phyloP scores from a whole-genome alignment of 2,329 filamentous ascomycete species.

The Sporothrix phasma region DNA sequence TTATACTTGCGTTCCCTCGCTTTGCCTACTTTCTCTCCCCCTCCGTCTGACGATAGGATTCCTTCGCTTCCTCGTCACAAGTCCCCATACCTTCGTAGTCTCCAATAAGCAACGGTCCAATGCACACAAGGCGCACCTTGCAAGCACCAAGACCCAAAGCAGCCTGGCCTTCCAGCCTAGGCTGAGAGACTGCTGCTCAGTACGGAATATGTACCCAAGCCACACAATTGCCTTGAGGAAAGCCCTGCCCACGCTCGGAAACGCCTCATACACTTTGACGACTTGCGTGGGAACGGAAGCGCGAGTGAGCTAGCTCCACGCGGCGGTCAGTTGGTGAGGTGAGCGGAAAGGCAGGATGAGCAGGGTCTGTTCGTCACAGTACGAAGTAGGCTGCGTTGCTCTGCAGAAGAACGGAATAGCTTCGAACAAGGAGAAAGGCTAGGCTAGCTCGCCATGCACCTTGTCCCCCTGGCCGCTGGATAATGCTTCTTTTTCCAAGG shows the following conservation, averaged over 20 bases:
- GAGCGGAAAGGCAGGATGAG: no score
- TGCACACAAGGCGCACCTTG: no score
- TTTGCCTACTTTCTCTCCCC: neutral
- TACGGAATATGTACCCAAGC: no score
- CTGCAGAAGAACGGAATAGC: neutral
- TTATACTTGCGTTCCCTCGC: no score
- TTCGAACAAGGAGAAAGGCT: neutral
- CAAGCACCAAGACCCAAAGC: no score
- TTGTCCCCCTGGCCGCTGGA: neutral
- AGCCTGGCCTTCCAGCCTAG: neutral
- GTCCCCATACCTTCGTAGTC: neutral
- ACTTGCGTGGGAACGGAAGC: neutral
- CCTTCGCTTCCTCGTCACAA: neutral
- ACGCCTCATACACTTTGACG: neutral
- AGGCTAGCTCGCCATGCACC: neutral
- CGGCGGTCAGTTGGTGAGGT: no score
- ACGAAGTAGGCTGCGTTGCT: no score
- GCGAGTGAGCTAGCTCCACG: neutral
- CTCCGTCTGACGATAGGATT: neutral
- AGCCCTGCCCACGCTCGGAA: neutral
- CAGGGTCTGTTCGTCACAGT: no score
- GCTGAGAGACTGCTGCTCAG: no score
- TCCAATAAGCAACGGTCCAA: neutral
- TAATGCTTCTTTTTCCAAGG: neutral
- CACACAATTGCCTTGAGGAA: no score